These are phyloP conservation scores for Hypoxylon rickii DNA, from an alignment of 495 filamentous ascomycete genomes.

Conservation along the genomic window DNA sequence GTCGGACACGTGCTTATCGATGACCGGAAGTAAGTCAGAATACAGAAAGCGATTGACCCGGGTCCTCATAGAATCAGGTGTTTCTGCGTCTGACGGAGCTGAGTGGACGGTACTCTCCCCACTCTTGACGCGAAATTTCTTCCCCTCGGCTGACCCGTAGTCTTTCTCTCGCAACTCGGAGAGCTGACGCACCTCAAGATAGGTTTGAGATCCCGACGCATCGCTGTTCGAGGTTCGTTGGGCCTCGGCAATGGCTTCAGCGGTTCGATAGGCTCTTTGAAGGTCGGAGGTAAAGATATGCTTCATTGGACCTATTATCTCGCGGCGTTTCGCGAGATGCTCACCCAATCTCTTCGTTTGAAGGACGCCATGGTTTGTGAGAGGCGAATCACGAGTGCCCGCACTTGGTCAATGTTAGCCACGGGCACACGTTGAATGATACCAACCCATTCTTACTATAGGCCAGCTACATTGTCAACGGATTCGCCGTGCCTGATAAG, in stretches of 20 bases:
- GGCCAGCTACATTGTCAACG: constrained; percentile 77
- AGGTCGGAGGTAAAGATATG: constrained; percentile 82
- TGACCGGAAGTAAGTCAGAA: constrained; percentile 59
- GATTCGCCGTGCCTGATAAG: constrained; percentile 89
- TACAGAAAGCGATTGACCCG: constrained; percentile 68
- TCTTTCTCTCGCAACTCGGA: constrained; percentile 67
- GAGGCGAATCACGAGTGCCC: constrained; percentile 73
- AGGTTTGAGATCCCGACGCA: constrained; percentile 2
- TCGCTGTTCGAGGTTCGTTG: constrained; percentile 37
- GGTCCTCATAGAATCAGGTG: constrained; percentile 64
- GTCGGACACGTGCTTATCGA: constrained; percentile 43
- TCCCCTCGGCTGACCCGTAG: constrained; percentile 72
- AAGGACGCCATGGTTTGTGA: constrained; percentile 81
- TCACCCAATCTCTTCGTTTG: constrained; percentile 69
- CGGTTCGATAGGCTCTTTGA: constrained; percentile 72
- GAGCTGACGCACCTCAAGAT: constrained; percentile 50
- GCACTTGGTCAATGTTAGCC: constrained; percentile 61
- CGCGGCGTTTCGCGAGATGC: constrained; percentile 56
- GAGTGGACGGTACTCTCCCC: constrained; percentile 26
- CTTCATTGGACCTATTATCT: constrained; percentile 50
- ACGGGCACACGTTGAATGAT: not conserved
- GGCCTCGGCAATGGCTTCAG: constrained; percentile 63
- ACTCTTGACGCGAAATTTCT: constrained; percentile 45
- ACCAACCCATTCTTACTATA: constrained; percentile 59
- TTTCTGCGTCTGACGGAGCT: constrained; percentile 47